Base-by-base conservation (phyloP, 164 flowering plant species). In the Umbellularia californica region DNA sequence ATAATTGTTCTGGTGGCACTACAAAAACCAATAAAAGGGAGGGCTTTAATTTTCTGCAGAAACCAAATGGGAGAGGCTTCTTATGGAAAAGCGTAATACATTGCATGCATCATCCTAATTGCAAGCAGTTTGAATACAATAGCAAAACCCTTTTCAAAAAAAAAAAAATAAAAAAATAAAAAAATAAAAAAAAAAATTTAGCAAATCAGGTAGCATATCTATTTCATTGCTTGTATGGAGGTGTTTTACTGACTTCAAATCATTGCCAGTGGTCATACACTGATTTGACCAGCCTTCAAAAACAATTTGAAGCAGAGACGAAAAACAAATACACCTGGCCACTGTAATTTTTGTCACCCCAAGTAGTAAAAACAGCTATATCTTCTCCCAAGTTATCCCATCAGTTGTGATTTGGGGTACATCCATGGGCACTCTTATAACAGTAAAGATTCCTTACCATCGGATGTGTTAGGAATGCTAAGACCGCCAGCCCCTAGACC, bases 1-100 rank as follows among this genome's bases (percentile, higher is more conserved):
- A 95, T 7, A 90, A 90, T 81, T 95, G 84, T 78, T 95, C 99
- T 0, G 97, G 97, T n/a, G 99, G 98, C 68, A 89, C 99, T 93
- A 79, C 74, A 72, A 24, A 52, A 68, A 10, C 14, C 60, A 73
- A 33, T 4, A 50, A 25, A 19, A 27, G 15, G 1, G 24, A 15
- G 24, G 58, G 51, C 9, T 20, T 19, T 6, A 24, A 24, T 25
- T 33, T 13, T 11, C 5, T 3, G 50, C 60, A 55, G 60, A 55
- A 55, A 5, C 47, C 11, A 55, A 64, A 64, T 25, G 23, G 23
- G 10, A 64, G 17, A 24, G 14, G 28, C 12, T 25, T 24, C 67
- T 64, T 2, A 25, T 22, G 22, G 30, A 10, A n/a, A 20, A 19
- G 64, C 47, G 9, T 41, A 9, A 9, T 41, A 7, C 47, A 41